Evolutionary conservation across 2,329 filamentous ascomycete species (phyloP).

Genomic region (Periconia sp.): DNA sequence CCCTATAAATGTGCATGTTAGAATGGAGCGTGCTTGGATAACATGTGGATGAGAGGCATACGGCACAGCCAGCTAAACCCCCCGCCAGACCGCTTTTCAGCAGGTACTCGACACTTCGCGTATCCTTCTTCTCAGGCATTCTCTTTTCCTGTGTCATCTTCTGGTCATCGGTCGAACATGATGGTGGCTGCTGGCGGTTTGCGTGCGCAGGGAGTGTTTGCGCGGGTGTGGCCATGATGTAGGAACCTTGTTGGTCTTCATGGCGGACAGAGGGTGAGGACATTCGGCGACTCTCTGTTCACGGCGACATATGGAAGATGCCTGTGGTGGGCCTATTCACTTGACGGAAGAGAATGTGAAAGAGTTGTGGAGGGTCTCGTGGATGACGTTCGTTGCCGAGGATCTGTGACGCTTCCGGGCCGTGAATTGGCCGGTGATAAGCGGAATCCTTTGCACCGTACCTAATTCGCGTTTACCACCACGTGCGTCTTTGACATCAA

Average conservation of each 20-base stretch:
- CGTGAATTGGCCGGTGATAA: constrained; percentile 12
- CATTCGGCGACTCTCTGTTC: constrained; percentile 35
- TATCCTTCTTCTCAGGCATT: constrained; percentile 53
- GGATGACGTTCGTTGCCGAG: constrained; percentile 19
- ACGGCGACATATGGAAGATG: constrained; percentile 25
- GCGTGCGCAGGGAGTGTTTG: constrained; percentile 21
- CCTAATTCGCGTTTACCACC: constrained; percentile 1
- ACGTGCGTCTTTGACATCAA: background rate
- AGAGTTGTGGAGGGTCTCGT: constrained; percentile 2
- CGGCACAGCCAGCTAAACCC: constrained; percentile 87
- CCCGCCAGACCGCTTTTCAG: constrained; percentile 83
- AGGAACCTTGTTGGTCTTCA: constrained; percentile 36
- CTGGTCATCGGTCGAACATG: constrained; percentile 57
- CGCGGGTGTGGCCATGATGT: constrained; percentile 38
- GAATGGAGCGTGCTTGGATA: background rate
- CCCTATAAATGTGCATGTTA: constrained; percentile 58
- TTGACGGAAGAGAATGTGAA: background rate
- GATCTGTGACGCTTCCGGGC: constrained; percentile 9
- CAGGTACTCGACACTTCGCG: constrained; percentile 80
- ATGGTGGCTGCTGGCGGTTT: constrained; percentile 31
- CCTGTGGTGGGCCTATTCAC: background rate
- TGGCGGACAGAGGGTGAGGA: constrained; percentile 40
- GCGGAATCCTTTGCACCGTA: constrained; percentile 4
- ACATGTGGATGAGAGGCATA: constrained; percentile 52
- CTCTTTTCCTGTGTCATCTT: constrained; percentile 41